Base-by-base conservation (phyloP, 257 asterid species). In the Nicotiana otophora region DNA sequence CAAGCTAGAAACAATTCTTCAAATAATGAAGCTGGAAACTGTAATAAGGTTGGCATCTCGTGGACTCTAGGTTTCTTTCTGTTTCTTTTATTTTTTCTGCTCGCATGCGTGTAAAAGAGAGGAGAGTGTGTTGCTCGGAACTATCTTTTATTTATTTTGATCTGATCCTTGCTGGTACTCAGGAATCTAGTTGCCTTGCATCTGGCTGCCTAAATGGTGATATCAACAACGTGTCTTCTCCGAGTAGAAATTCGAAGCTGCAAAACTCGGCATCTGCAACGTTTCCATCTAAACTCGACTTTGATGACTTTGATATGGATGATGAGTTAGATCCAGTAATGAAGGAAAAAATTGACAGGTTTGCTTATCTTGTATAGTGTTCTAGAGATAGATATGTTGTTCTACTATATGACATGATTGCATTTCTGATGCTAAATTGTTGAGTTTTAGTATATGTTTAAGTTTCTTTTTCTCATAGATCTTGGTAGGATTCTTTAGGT, bases 321-420 rank as follows among this genome's bases (percentile, higher is more conserved):
- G 90, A 88, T 81, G 91, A 87, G 75, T 80, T 88, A 69, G 91
- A 88, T 82, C 91, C 91, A 57, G 91, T 87, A 68, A 84, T 85
- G 87, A 83, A 85, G 87, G 90, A 88, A 88, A 83, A 88, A 85
- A 81, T 88, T 39, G 91, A 88, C 76, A 88, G 91, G 91, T 88
- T 28, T 23, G 60, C 17, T 81, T 33, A 62, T 62, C 77, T 28
- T 26, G 16, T 58, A 17, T 8, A 48, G 15, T 74, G 79, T 74
- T 74, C 79, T 74, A 48, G 39, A 48, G 62, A 48, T 74, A 7
- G 34, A 48, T 26, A 26, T 74, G 79, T 70, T 46, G 48, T 20
- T 42, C 76, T 68, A 20, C 19, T 69, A 39, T 68, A 57, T 68
- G 55, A 8, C 30, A n/a, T 20, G 33, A 80, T 55, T 19, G 36